These are phyloP conservation scores for Elaeis oleifera DNA, from an alignment of 202 grass and related monocot species.

Conservation along the genomic window DNA sequence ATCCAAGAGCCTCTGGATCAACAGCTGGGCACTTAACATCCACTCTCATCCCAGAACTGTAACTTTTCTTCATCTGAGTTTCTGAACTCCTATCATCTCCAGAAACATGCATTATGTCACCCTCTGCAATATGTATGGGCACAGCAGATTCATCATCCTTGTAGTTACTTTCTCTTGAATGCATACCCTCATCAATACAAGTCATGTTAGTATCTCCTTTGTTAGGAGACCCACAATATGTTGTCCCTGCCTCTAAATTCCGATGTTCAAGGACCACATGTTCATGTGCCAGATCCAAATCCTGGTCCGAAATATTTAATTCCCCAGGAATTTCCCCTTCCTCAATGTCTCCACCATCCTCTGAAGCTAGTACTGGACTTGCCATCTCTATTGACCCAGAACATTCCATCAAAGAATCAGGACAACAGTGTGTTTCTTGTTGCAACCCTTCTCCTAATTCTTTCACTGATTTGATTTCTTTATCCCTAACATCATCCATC, in stretches of 20 bases:
- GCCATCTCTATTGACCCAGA: neutral
- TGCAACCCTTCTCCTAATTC: neutral
- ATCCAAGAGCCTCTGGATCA: too few relatives aligned
- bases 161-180: neutral
- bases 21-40: too few relatives aligned
- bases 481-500: neutral
- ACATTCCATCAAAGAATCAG: neutral
- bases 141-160: neutral
- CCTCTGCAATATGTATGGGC: neutral
- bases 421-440: neutral
- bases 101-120: neutral
- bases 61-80: slow-evolving; percentile 10
- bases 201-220: neutral
- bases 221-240: neutral
- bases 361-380: neutral
- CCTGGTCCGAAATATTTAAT: neutral
- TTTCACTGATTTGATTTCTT: neutral
- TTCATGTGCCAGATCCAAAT: slow-evolving; percentile 15
- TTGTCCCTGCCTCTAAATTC: neutral
- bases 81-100: slow-evolving; percentile 12
- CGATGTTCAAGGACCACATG: neutral
- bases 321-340: slow-evolving; percentile 82
- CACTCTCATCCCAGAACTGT: neutral
- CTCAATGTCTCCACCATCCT: slow-evolving; percentile 38
- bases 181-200: neutral